These are phyloP conservation scores for Tricharina praecox DNA, from an alignment of 495 filamentous ascomycete genomes.

Conservation along the genomic window DNA sequence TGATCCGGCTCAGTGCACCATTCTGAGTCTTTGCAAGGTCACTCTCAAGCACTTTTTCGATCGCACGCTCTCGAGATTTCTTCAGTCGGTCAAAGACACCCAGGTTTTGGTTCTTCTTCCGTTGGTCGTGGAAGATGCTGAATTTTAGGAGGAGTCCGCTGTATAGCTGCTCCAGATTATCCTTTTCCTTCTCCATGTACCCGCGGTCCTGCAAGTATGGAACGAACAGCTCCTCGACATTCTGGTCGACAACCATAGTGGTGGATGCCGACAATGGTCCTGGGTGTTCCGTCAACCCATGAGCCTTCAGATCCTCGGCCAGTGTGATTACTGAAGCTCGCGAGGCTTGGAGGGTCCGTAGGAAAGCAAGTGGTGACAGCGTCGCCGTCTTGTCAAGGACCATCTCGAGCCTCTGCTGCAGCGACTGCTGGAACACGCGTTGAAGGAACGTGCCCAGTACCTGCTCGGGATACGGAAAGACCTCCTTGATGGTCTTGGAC, in stretches of 20 bases:
- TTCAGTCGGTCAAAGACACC: conserved; percentile 26
- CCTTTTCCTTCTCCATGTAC: conserved; percentile 87
- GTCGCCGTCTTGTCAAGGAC: conserved; percentile 84
- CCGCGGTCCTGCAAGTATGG: conserved; percentile 87
- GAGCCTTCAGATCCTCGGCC: conserved; percentile 82
- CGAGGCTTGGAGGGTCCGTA: conserved; percentile 79
- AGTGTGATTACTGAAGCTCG: conserved; percentile 66
- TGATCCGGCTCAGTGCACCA: conserved; percentile 21
- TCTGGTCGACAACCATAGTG: conserved; percentile 73
- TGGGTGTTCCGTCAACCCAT: conserved; percentile 88
- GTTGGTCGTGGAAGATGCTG: conserved; percentile 59
- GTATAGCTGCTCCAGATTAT: conserved; percentile 78
- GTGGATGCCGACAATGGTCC: conserved; percentile 79
- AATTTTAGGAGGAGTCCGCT: conserved; percentile 90
- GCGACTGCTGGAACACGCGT: conserved; percentile 90
- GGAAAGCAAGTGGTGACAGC: conserved; percentile 78
- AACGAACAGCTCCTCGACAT: conserved; percentile 89
- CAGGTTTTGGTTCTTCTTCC: conserved; percentile 27
- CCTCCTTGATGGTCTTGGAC: conserved; percentile 83
- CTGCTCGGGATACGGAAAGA: conserved; percentile 90
- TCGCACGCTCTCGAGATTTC: conserved; percentile 23
- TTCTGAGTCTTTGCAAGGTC: conserved; percentile 26
- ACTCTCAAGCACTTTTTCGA: conserved; percentile 26
- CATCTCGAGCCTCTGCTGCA: conserved; percentile 91
- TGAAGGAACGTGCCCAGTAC: conserved; percentile 85